Percentiles rank a stretch among this genome's conserved stretches.
Conservation (phyloP, 2,329 filamentous ascomycete species). For the Aureobasidium sp. region DNA sequence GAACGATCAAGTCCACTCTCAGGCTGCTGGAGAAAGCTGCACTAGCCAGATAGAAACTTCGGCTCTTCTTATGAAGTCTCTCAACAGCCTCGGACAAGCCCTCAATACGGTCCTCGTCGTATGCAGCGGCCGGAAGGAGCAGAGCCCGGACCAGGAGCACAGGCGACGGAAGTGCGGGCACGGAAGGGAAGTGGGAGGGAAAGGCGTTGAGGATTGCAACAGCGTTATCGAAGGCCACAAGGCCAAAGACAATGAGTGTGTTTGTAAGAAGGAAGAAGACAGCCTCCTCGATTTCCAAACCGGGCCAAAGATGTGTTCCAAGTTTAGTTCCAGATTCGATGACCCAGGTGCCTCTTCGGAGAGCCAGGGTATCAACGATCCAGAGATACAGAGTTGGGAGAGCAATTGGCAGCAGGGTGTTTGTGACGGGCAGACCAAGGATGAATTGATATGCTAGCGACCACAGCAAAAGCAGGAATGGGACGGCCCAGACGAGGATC, state of each 20-base stretch:
- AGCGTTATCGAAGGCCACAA: slow-evolving; percentile 63
- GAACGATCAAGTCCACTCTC: slow-evolving; percentile 59
- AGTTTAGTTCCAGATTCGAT: slow-evolving; percentile 64
- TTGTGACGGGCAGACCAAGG: slow-evolving; percentile 51
- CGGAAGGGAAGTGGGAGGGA: slow-evolving; percentile 48
- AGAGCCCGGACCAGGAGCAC: slow-evolving; percentile 48
- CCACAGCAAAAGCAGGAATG: slow-evolving; percentile 59
- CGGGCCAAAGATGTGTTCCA: slow-evolving; percentile 54
- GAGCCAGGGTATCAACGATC: slow-evolving; percentile 62
- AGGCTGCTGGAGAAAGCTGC: slow-evolving; percentile 61
- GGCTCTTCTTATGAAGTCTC: slow-evolving; percentile 57
- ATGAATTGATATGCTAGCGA: slow-evolving; percentile 58
- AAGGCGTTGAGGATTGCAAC: slow-evolving; percentile 60
- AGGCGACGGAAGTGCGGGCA: slow-evolving; percentile 45
- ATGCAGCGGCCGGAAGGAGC: slow-evolving; percentile 41
- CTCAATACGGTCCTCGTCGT: slow-evolving; percentile 51
- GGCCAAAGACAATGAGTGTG: slow-evolving; percentile 60
- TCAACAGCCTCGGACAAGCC: slow-evolving; percentile 54
- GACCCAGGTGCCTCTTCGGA: slow-evolving; percentile 64
- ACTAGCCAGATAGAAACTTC: slow-evolving; percentile 68
- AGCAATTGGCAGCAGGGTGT: slow-evolving; percentile 53
- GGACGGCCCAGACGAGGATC: slow-evolving; percentile 62
- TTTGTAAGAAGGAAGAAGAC: slow-evolving; percentile 68
- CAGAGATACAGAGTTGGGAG: slow-evolving; percentile 64
- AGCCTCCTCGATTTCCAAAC: slow-evolving; percentile 66